Percentiles rank a stretch among this genome's conserved stretches.
Evolutionary conservation across 495 filamentous ascomycete genomes (phyloP).

Genomic region (Talaromyces wortmannii): DNA sequence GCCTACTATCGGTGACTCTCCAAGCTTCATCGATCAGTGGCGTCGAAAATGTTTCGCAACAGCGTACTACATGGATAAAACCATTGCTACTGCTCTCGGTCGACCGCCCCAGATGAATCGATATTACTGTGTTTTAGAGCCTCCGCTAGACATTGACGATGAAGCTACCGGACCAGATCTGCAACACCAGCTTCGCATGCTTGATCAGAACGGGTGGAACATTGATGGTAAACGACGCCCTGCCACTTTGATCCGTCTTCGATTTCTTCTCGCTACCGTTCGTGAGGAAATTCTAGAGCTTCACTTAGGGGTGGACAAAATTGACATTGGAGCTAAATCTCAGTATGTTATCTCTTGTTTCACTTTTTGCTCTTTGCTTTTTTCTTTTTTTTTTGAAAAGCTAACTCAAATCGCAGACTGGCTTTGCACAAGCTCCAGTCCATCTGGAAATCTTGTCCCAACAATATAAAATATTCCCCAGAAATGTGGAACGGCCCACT

Average conservation of each 20-base stretch:
- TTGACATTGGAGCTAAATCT: not conserved
- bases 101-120: constrained; percentile 36
- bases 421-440: not conserved
- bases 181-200: constrained; percentile 13
- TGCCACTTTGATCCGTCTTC: constrained; percentile 25
- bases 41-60: constrained; percentile 33
- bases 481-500: constrained; percentile 4
- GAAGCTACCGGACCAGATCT: constrained; percentile 23
- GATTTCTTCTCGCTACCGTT: constrained; percentile 28
- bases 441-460: constrained; percentile 5
- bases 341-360: not conserved
- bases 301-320: constrained; percentile 20
- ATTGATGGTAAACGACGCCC: constrained; percentile 10
- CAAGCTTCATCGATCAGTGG: constrained; percentile 27
- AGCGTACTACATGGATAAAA: constrained; percentile 33
- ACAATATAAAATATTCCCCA: constrained; percentile 6
- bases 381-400: not conserved
- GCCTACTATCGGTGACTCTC: constrained; percentile 2
- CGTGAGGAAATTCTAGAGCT: constrained; percentile 45
- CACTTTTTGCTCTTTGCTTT: not conserved
- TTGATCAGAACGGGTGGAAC: constrained; percentile 42
- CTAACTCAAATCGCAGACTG: not conserved
- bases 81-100: constrained; percentile 31
- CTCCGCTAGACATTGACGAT: constrained; percentile 41
- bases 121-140: constrained; percentile 36